Base-by-base conservation (phyloP, 2,329 filamentous ascomycete species). In the Tolypocladium paradoxum region DNA sequence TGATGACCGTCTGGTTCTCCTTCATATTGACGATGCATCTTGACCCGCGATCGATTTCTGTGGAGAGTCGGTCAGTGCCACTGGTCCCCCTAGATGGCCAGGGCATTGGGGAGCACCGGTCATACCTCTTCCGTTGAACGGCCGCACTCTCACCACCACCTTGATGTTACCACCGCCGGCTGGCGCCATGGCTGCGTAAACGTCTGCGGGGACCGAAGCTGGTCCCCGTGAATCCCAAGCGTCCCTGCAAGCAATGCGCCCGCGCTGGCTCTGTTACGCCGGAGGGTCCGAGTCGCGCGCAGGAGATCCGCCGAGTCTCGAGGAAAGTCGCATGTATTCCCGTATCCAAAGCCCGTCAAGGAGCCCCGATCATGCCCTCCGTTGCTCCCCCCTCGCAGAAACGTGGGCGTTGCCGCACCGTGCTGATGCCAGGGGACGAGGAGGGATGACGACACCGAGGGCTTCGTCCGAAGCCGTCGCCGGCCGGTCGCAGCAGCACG, bases 11-110 rank as follows among this genome's bases (percentile, higher is more conserved):
- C 75, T 99, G 93, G 71, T 82, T 84, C 61, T 81, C 88, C 76
- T 93, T 88, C 93, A 99, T 99, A 64, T 92, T 87, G 58, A 99
- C 88, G 64, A 99, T 95, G 77, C 91, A 95, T 91, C 88, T 90
- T 79, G 93, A 86, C 63, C 85, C 83, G 68, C 95, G 83, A 61
- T 95, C 92, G 66, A 86, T 85, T 81, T 96, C 90, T 96, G 67
- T 5, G 5, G 9, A 31, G 34, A 48, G 46, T 27, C 38, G 12
- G 54, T 66, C 53, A 66, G 58, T 16, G 29, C 9, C 7, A n/a
- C 46, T 14, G 22, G 33, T 40, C 38, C 24, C 11, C 34, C 6
- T n/a, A 54, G 50, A 3, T 4, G 29, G 16, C 27, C 31, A 11
- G 36, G 20, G 36, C n/a, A 24, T n/a, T 40, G 37, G 20, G 11